Base-by-base conservation (phyloP, 352 stramenopile species). In the Phytophthora nicotianae region DNA sequence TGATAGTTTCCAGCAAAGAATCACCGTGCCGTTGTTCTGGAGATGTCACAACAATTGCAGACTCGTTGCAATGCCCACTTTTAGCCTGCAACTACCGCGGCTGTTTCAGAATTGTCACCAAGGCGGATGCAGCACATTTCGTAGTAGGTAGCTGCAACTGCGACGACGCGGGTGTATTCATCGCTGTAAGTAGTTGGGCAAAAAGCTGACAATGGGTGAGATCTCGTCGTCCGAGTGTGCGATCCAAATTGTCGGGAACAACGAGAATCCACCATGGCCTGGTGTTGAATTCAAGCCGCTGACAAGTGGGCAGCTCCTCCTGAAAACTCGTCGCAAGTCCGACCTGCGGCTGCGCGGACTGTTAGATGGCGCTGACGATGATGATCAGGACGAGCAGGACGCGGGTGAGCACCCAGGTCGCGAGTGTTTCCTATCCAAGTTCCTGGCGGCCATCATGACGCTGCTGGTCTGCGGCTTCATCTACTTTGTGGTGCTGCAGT, bases 351-450 rank as follows among this genome's bases (percentile, higher is more conserved):
- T 42, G 11, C 29, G 45, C 23, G 46, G 17, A 23, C 40, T 71
- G 29, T 50, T 71, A 40, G 37, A 50, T 20, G 55, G 17, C 45
- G 21, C 14, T 24, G 43, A 63, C 32, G 46, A 54, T n/a, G 35
- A 66, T 1, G 49, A 50, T 16, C 10, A 66, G 27, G 45, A 64
- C 17, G 29, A 56, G 11, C 16, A 70, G 3, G 37, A 65, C 8
- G 16, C 9, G 23, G 49, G 63, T 1, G 58, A 65, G 26, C 60
- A 75, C 38, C 21, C 33, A 9, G 68, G 56, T 4, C 62, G 65
- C 16, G 77, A 84, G 59, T 87, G 75, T 50, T 56, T 78, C 35
- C 56, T 81, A 46, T 88, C 75, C 37, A 82, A 78, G 50, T 68
- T 77, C n/a, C 62, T 84, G 26, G 75, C 75, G 4, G 29, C 65